Percentiles rank a stretch among this genome's conserved stretches.
Conservation (phyloP, 371 early-diverging fungal species). For the Mortierella sp. region DNA sequence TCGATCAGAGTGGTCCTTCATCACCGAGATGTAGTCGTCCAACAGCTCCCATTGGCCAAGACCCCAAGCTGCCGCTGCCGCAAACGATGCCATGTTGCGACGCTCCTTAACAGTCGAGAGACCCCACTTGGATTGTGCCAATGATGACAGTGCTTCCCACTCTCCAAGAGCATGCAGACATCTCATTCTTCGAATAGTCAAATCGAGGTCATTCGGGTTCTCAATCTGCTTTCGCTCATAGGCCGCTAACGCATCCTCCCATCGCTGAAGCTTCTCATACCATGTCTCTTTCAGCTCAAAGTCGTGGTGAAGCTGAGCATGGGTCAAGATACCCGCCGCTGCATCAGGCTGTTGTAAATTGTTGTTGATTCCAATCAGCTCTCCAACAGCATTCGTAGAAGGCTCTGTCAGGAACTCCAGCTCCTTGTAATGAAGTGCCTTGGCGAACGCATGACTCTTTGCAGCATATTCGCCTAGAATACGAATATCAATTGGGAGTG, state of each 20-base stretch:
- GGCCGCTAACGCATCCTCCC: constrained; percentile 94
- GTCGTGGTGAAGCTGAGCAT: constrained; percentile 89
- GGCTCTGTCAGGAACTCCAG: constrained; percentile 92
- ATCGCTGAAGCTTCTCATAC: constrained; percentile 94
- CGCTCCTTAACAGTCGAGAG: constrained; percentile 62
- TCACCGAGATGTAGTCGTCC: constrained; percentile 88
- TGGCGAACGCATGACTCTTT: constrained; percentile 96
- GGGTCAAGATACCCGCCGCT: constrained; percentile 93
- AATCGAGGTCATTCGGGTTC: constrained; percentile 78
- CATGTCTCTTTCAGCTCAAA: constrained; percentile 91
- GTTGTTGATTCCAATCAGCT: constrained; percentile 95
- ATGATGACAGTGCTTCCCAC: constrained; percentile 87
- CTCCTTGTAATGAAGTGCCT: constrained; percentile 97
- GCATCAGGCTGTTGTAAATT: constrained; percentile 96
- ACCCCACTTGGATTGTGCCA: constrained; percentile 90
- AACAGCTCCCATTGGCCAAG: constrained; percentile 91
- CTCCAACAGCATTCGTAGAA: constrained; percentile 88
- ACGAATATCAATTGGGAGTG: constrained; percentile 93
- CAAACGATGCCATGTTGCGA: constrained; percentile 84
- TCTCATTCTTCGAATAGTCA: constrained; percentile 89
- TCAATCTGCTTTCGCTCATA: constrained; percentile 87
- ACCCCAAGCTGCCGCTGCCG: constrained; percentile 97
- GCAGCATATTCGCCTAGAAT: constrained; percentile 91
- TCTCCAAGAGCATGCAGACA: constrained; percentile 95
- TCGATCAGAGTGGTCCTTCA: constrained; percentile 81